Evolutionary conservation across 2,329 filamentous ascomycete genomes (phyloP).

Genomic region (Xylaria sp.): DNA sequence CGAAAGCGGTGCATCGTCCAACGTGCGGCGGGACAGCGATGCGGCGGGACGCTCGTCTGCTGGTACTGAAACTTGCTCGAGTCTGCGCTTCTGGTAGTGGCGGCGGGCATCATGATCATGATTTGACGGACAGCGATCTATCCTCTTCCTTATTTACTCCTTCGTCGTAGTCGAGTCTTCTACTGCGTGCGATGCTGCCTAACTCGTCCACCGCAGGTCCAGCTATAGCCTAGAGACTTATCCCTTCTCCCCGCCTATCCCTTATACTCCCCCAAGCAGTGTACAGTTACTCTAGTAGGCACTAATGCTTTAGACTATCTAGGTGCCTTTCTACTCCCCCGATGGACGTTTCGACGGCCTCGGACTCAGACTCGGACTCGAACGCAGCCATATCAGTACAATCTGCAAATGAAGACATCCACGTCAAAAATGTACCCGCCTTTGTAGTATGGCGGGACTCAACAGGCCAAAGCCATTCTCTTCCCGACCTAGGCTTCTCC

Average conservation of each 20-base stretch:
- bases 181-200: not conserved
- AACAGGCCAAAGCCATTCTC: not conserved
- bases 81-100: constrained; percentile 7
- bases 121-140: not conserved
- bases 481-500: not conserved
- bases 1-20: constrained; percentile 12
- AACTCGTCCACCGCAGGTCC: not conserved
- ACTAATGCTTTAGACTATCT: not conserved
- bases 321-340: not conserved
- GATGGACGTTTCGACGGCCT: constrained; percentile 20
- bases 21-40: not conserved
- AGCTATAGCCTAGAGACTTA: not conserved
- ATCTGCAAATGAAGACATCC: not conserved
- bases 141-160: not conserved
- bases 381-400: not conserved
- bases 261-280: not conserved
- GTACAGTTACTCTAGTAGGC: not conserved
- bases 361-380: constrained; percentile 6
- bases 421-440: constrained; percentile 7
- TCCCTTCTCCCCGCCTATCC: not conserved
- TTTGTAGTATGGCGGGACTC: constrained; percentile 11
- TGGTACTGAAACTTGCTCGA: constrained; percentile 12
- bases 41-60: constrained; percentile 18
- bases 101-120: constrained; percentile 14
- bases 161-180: not conserved